Percentiles rank a stretch among this genome's conserved stretches.
These are phyloP conservation scores for Fusarium verticillioides DNA, from an alignment of 2,329 filamentous ascomycete species.

Conservation along the genomic window DNA sequence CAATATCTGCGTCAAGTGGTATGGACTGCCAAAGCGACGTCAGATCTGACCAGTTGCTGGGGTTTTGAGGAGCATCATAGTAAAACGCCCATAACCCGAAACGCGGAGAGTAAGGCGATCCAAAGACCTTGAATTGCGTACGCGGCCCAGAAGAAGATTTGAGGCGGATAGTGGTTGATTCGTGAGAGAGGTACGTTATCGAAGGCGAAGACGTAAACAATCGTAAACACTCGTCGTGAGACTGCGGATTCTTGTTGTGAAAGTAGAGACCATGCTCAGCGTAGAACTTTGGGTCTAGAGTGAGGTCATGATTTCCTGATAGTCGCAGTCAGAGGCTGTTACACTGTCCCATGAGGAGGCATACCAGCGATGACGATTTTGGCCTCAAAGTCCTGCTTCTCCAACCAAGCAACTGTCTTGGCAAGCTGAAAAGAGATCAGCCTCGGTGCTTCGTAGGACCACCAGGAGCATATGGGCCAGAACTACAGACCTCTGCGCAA, in stretches of 20 bases:
- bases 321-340: conserved; percentile 14
- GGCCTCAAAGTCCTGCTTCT: conserved; percentile 72
- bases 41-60: conserved; percentile 33
- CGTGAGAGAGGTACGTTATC: conserved; percentile 74
- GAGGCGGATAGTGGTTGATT: conserved; percentile 65
- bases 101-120: conserved; percentile 73
- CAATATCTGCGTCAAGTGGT: conserved; percentile 70
- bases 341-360: neutral
- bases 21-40: conserved; percentile 69
- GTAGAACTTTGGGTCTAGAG: conserved; percentile 74
- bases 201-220: conserved; percentile 64
- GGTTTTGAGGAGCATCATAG: conserved; percentile 57
- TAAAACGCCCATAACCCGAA: conserved; percentile 73
- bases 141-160: conserved; percentile 62
- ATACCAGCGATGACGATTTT: conserved; percentile 78
- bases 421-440: conserved; percentile 56
- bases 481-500: conserved; percentile 58
- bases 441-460: neutral
- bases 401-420: conserved; percentile 73
- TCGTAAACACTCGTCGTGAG: conserved; percentile 62
- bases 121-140: conserved; percentile 74
- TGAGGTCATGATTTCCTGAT: conserved; percentile 80
- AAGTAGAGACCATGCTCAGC: conserved; percentile 62
- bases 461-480: neutral
- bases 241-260: conserved; percentile 67